A percentile compares a stretch with the other conserved stretches of the same genome.
phyloP scores from a whole-genome alignment of 805 yeast genomes.

The Starmera dryadoides region DNA sequence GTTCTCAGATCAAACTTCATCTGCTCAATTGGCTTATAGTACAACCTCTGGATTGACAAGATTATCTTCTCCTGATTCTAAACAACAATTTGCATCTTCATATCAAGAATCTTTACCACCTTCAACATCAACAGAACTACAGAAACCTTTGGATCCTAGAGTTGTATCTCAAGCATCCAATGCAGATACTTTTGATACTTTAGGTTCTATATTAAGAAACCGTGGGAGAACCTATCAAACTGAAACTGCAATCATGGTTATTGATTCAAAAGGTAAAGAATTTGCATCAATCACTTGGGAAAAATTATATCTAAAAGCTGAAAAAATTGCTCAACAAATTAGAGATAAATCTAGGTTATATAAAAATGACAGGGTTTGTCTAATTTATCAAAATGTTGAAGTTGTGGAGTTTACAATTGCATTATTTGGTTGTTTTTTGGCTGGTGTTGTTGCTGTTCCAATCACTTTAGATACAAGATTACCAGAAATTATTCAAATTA shows the following conservation, averaged over 20 bases:
- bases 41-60: conserved; percentile 16
- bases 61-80: conserved; percentile 23
- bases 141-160: conserved; percentile 54
- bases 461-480: conserved; percentile 67
- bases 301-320: conserved; percentile 72
- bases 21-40: conserved; percentile 9
- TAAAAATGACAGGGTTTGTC: conserved; percentile 76
- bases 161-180: conserved; percentile 29
- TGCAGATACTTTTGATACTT: conserved; percentile 44
- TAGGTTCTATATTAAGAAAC: conserved; percentile 66
- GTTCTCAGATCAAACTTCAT: conserved; percentile 2
- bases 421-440: conserved; percentile 82
- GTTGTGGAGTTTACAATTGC: conserved; percentile 82
- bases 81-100: conserved; percentile 17
- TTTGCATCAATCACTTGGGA: conserved; percentile 79
- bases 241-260: conserved; percentile 62
- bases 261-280: conserved; percentile 82
- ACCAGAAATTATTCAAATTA: conserved; percentile 63
- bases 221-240: conserved; percentile 60
- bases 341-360: conserved; percentile 65
- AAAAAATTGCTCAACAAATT: conserved; percentile 81
- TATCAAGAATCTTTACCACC: conserved; percentile 26
- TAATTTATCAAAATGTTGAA: conserved; percentile 79
- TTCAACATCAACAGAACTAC: conserved; percentile 14
- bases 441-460: conserved; percentile 94